A percentile compares a stretch with the other conserved stretches of the same genome.
Conservation (phyloP, 352 stramenopile genomes). For the Globisporangium ultimum region DNA sequence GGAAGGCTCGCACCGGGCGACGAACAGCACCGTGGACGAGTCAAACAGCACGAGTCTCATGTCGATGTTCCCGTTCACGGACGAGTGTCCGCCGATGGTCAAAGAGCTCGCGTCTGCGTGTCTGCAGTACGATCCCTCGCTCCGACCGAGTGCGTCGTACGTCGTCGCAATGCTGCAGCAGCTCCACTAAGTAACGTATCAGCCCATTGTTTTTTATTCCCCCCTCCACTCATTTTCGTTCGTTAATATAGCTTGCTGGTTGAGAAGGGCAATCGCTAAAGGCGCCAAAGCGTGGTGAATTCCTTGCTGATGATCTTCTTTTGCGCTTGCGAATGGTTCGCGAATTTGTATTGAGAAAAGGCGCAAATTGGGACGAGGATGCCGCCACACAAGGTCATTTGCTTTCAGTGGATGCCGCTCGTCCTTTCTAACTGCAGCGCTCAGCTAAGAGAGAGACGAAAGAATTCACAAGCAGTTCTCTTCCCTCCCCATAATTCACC, state of each 20-base stretch:
- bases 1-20: constrained; percentile 23
- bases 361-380: too few species aligned
- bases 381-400: too few species aligned
- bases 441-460: too few species aligned
- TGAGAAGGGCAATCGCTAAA: not conserved
- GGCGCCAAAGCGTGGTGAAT: too few species aligned
- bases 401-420: too few species aligned
- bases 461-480: too few species aligned
- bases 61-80: constrained; percentile 68
- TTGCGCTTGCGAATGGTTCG: not conserved
- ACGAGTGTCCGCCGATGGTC: constrained; percentile 53
- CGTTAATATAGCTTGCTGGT: constrained; percentile 1
- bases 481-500: too few species aligned
- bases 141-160: constrained; percentile 70
- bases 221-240: not conserved
- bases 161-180: constrained; percentile 71
- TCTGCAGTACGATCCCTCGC: constrained; percentile 64
- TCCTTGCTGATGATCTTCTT: not conserved
- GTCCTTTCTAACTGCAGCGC: too few species aligned
- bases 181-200: constrained; percentile 5
- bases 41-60: constrained; percentile 38
- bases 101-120: constrained; percentile 57
- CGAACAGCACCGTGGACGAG: constrained; percentile 20
- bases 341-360: not conserved
- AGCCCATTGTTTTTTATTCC: not conserved